phyloP scores from a whole-genome alignment of 768 basidiomycete genomes.

The Butyriboletus loyo region DNA sequence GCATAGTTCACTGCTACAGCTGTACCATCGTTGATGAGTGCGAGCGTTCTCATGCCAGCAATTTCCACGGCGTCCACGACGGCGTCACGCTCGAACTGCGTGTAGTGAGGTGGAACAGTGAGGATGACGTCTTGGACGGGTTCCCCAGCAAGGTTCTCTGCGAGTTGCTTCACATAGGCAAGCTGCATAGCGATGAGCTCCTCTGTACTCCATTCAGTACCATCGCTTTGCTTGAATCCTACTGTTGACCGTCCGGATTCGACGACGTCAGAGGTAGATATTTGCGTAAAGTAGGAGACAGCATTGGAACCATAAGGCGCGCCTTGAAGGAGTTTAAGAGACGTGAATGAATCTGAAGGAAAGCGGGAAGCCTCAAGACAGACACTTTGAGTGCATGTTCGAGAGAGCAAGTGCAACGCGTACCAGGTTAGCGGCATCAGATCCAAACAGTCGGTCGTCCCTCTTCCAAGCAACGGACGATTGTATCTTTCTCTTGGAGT shows the following conservation, averaged over 20 bases:
- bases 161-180: conserved; percentile 84
- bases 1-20: conserved; percentile 98
- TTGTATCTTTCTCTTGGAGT: conserved; percentile 95
- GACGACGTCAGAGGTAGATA: conserved; percentile 51
- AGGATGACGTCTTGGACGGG: conserved; percentile 80
- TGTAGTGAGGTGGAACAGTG: conserved; percentile 88
- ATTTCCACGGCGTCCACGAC: conserved; percentile 91
- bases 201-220: conserved; percentile 75
- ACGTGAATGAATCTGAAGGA: conserved; percentile 82
- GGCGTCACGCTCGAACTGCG: conserved; percentile 88
- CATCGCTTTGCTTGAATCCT: conserved; percentile 56
- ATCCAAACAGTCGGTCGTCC: conserved; percentile 83
- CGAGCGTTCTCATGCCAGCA: conserved; percentile 78
- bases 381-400: neutral
- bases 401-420: conserved; percentile 30
- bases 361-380: conserved; percentile 79
- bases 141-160: conserved; percentile 73
- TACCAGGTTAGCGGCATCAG: conserved; percentile 86
- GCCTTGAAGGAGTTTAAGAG: conserved; percentile 81
- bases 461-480: conserved; percentile 90
- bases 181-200: conserved; percentile 95
- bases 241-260: conserved; percentile 60
- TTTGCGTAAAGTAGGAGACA: conserved; percentile 55
- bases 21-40: conserved; percentile 88
- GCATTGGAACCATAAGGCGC: conserved; percentile 57